phyloP scores from a whole-genome alignment of 2,329 filamentous ascomycete species.

The Arthrobotrys sphaeroides region DNA sequence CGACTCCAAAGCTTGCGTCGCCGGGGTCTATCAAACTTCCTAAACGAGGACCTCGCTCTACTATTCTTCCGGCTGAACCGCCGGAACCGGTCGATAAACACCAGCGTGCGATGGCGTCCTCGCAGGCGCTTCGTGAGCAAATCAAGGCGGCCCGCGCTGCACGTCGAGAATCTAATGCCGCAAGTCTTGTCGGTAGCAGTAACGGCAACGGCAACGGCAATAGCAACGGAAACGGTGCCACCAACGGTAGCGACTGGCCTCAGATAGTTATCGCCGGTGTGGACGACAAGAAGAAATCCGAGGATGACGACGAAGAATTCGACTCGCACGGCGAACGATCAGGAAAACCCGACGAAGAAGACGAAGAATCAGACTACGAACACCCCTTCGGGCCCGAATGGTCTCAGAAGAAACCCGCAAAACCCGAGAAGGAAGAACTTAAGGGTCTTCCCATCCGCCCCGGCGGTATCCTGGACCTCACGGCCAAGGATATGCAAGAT shows the following conservation, averaged over 20 bases:
- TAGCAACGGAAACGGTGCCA: constrained; percentile 67
- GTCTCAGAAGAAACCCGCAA: not conserved
- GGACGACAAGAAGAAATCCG: constrained; percentile 59
- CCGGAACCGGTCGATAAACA: constrained; percentile 23
- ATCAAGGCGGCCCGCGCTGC: constrained; percentile 93
- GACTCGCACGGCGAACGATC: not conserved
- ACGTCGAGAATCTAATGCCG: constrained; percentile 61
- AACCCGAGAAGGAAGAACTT: constrained; percentile 53
- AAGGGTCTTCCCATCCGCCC: constrained; percentile 63
- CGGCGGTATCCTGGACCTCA: constrained; percentile 75
- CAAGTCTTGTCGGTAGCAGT: constrained; percentile 62
- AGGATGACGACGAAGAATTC: constrained; percentile 50
- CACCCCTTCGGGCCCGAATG: constrained; percentile 30
- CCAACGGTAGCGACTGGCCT: constrained; percentile 71
- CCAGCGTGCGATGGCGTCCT: constrained; percentile 54
- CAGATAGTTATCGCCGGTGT: constrained; percentile 56
- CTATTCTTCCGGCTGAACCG: not conserved
- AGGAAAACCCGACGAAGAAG: not conserved
- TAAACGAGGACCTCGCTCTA: not conserved
- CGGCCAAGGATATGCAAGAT: constrained; percentile 71
- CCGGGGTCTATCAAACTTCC: constrained; percentile 47
- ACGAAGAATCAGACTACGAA: constrained; percentile 50
- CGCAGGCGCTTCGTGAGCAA: constrained; percentile 76
- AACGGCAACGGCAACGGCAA: constrained; percentile 78
- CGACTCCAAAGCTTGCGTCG: constrained; percentile 13